Evolutionary conservation across 306 rosid species (phyloP).

Genomic region (Sechiopsis laciniata): DNA sequence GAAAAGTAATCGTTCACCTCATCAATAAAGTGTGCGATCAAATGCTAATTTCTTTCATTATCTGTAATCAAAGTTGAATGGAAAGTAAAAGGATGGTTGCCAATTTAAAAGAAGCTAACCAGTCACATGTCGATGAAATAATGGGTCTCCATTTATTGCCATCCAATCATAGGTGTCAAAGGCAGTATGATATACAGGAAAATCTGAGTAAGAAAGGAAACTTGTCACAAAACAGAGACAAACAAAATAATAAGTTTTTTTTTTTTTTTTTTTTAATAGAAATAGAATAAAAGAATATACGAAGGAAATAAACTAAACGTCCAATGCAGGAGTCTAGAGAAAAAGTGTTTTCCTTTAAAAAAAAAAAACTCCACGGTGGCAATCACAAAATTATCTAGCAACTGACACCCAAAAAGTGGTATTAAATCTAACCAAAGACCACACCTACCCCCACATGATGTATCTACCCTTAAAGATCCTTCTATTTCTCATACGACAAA

Average conservation of each 20-base stretch:
- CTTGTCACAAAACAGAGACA: slow-evolving; percentile 17
- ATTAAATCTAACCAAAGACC: not conserved
- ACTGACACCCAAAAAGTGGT: not conserved
- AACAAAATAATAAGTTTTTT: not conserved
- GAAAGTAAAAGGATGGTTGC: not conserved
- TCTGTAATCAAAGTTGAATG: not conserved
- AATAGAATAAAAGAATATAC: not conserved
- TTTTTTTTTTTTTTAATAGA: not conserved
- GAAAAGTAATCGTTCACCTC: not conserved
- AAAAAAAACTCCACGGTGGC: too few species aligned
- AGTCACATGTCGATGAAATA: slow-evolving; percentile 77
- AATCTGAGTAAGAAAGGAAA: slow-evolving; percentile 41
- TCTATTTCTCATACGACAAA: not conserved
- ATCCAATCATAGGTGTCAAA: slow-evolving; percentile 89
- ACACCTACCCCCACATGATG: not conserved
- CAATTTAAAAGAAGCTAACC: slow-evolving; percentile 38
- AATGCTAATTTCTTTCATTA: not conserved
- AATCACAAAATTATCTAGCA: not conserved
- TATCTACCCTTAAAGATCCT: not conserved
- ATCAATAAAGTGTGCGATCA: not conserved
- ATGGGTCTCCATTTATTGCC: slow-evolving; percentile 79
- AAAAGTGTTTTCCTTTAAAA: not conserved
- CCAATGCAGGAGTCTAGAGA: not conserved
- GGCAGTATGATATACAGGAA: slow-evolving; percentile 93
- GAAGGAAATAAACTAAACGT: not conserved